A percentile compares a stretch with the other conserved stretches of the same genome.
phyloP scores from a whole-genome alignment of 257 asterid species.

The Ehretia macrophylla region DNA sequence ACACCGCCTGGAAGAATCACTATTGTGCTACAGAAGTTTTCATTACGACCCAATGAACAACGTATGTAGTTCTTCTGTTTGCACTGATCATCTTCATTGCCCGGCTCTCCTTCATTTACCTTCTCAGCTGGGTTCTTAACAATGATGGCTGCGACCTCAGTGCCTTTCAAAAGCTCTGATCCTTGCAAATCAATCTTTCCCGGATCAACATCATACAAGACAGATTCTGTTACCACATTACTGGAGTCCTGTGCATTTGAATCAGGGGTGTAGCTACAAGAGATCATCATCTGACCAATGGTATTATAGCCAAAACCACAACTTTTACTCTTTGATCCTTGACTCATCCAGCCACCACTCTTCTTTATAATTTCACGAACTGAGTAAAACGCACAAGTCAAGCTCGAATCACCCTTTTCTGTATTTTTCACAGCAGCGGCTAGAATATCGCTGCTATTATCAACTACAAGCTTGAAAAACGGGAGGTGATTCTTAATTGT shows the following conservation, averaged over 20 bases:
- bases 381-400: conserved; percentile 66
- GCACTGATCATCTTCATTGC: conserved; percentile 3
- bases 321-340: conserved; percentile 58
- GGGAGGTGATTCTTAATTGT: conserved; percentile 67
- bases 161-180: conserved; percentile 37
- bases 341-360: conserved; percentile 73
- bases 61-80: conserved; percentile 10
- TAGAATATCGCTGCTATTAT: conserved; percentile 64
- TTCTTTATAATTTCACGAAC: conserved; percentile 70
- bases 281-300: conserved; percentile 74
- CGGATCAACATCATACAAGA: conserved; percentile 48
- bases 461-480: conserved; percentile 68
- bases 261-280: conserved; percentile 24
- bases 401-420: conserved; percentile 38
- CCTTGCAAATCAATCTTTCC: conserved; percentile 40
- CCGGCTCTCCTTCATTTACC: conserved; percentile 10
- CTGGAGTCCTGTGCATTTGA: conserved; percentile 15
- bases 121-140: conserved; percentile 30
- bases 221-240: conserved; percentile 49
- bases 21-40: conserved; percentile 24
- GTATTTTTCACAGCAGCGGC: conserved; percentile 67
- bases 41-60: conserved; percentile 5
- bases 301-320: conserved; percentile 54
- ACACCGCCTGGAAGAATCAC: conserved; percentile 75
- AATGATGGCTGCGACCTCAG: conserved; percentile 74